Conservation (phyloP, 2,329 filamentous ascomycete species). For the Coniochaeta hoffmannii region DNA sequence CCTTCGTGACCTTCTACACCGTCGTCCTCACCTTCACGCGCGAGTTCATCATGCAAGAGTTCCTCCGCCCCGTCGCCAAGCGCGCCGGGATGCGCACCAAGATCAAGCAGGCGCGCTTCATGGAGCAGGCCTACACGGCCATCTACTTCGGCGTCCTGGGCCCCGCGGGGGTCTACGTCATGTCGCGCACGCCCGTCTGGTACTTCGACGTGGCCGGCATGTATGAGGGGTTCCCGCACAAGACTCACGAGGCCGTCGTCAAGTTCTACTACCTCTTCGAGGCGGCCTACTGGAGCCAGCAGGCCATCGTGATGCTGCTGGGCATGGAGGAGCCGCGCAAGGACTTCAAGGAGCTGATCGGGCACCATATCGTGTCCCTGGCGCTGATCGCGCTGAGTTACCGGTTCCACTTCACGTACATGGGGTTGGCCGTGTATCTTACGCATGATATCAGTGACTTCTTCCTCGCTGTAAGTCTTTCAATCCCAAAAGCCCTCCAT, state of each 20-base stretch:
- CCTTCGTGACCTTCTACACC: constrained; percentile 84
- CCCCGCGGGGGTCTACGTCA: constrained; percentile 80
- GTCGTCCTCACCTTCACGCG: constrained; percentile 87
- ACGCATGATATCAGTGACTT: constrained; percentile 94
- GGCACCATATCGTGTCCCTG: constrained; percentile 85
- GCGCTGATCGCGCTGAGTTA: constrained; percentile 80
- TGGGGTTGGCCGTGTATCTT: constrained; percentile 87
- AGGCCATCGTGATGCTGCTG: constrained; percentile 78
- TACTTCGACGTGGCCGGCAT: constrained; percentile 89
- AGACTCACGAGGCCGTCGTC: constrained; percentile 69
- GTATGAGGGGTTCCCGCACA: constrained; percentile 84
- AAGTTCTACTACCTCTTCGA: constrained; percentile 97
- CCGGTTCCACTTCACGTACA: constrained; percentile 94
- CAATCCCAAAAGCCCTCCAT: background rate
- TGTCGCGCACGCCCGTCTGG: constrained; percentile 87
- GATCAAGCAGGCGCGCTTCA: constrained; percentile 81
- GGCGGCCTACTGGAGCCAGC: constrained; percentile 92
- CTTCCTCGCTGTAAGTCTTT: constrained; percentile 71
- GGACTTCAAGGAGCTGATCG: constrained; percentile 89
- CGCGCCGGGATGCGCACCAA: constrained; percentile 61
- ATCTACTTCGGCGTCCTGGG: constrained; percentile 82
- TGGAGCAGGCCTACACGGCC: constrained; percentile 94
- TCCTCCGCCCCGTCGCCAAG: constrained; percentile 70
- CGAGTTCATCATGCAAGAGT: constrained; percentile 90
- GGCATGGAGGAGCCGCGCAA: constrained; percentile 90